phyloP scores from a whole-genome alignment of 1,284 basidiomycete genomes.

The Apiotrichum porosum region DNA sequence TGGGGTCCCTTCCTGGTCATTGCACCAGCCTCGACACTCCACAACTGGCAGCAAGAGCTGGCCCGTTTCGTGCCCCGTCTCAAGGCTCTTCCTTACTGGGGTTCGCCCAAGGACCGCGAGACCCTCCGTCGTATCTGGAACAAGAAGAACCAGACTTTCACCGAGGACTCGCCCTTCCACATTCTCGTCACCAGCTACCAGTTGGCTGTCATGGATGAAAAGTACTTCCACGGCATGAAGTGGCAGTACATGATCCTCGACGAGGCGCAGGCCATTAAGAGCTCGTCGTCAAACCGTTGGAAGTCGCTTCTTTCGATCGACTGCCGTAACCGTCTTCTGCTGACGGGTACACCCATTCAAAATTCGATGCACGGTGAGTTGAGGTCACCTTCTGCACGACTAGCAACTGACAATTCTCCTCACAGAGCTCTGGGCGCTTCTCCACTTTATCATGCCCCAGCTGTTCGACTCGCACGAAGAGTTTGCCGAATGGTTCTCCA shows the following conservation, averaged over 20 bases:
- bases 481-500: slow-evolving; percentile 99
- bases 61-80: slow-evolving; percentile 89
- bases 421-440: slow-evolving; percentile 93
- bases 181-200: slow-evolving; percentile 97
- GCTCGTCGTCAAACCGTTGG: slow-evolving; percentile 94
- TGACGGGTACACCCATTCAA: slow-evolving; percentile 98
- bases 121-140: slow-evolving; percentile 97
- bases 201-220: slow-evolving; percentile 91
- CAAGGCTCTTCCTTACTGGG: slow-evolving; percentile 98
- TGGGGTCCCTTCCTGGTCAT: slow-evolving; percentile 99
- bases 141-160: slow-evolving; percentile 93
- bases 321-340: slow-evolving; percentile 88
- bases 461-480: slow-evolving; percentile 99
- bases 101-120: slow-evolving; percentile 91
- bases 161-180: slow-evolving; percentile 93
- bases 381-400: too few relatives aligned
- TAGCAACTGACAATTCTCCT: background rate
- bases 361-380: slow-evolving; percentile 97
- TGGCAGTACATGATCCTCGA: slow-evolving; percentile 99
- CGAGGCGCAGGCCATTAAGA: slow-evolving; percentile 99
- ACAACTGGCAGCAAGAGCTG: slow-evolving; percentile 99
- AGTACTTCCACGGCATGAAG: slow-evolving; percentile 95
- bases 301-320: slow-evolving; percentile 94
- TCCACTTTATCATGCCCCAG: slow-evolving; percentile 99
- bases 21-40: slow-evolving; percentile 92